Percentiles rank a stretch among this genome's conserved stretches.
These are phyloP conservation scores for Pseudonitzschia pungens DNA, from an alignment of 108 stramenopile species.

Conservation along the genomic window DNA sequence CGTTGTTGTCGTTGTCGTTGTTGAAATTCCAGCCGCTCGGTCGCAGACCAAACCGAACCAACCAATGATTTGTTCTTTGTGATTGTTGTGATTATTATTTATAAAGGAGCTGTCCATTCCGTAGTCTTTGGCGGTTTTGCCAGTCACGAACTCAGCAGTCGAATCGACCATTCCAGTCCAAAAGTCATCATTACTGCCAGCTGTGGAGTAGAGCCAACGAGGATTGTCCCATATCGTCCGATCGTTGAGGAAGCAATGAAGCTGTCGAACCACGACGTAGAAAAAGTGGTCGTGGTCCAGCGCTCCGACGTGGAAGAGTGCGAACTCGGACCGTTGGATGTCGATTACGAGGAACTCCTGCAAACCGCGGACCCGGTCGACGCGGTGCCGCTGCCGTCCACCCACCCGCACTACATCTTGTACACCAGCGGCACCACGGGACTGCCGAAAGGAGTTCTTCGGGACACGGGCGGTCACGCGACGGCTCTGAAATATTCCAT, in stretches of 20 bases:
- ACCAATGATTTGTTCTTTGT: background rate
- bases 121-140: constrained; percentile 92
- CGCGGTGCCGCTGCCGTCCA: constrained; percentile 49
- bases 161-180: constrained; percentile 70
- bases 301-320: constrained; percentile 42
- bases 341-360: constrained; percentile 47
- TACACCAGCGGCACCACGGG: constrained; percentile 82
- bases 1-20: too few relatives aligned
- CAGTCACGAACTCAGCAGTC: constrained; percentile 56
- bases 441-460: constrained; percentile 73
- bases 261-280: constrained; percentile 43
- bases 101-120: constrained; percentile 59
- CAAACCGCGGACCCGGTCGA: constrained; percentile 20
- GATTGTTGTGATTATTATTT: background rate
- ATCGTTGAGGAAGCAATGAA: constrained; percentile 63
- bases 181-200: constrained; percentile 67
- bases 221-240: constrained; percentile 63
- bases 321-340: constrained; percentile 35
- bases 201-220: constrained; percentile 58
- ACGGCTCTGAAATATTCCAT: constrained; percentile 66
- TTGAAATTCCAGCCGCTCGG: background rate
- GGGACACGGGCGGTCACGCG: constrained; percentile 68
- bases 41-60: background rate
- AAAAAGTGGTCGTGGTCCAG: constrained; percentile 53
- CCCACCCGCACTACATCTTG: constrained; percentile 66